These are phyloP conservation scores for Trichopus zeylanicus DNA, from an alignment of 116 monocot genomes.

Conservation along the genomic window DNA sequence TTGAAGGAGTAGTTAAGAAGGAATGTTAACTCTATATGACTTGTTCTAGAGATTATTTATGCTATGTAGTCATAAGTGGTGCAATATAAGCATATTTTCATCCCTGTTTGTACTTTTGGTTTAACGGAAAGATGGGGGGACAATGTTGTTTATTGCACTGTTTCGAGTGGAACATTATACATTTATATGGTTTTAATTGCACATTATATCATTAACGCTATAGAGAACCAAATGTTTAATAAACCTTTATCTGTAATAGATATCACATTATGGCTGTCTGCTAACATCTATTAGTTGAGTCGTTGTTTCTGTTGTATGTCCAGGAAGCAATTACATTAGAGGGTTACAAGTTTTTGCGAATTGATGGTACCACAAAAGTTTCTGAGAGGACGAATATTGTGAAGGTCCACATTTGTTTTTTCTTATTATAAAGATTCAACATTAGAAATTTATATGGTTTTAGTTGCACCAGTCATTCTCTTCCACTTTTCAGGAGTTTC, in stretches of 20 bases:
- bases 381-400: slow-evolving; percentile 76
- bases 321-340: slow-evolving; percentile 61
- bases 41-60: too few relatives aligned
- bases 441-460: neutral
- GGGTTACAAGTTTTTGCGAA: slow-evolving; percentile 67
- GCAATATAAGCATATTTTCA: too few relatives aligned
- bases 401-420: slow-evolving; percentile 29
- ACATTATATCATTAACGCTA: too few relatives aligned
- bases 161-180: too few relatives aligned
- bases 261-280: neutral
- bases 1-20: too few relatives aligned
- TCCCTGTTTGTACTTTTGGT: too few relatives aligned
- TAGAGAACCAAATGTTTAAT: neutral
- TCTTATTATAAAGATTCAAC: neutral
- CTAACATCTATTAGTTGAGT: slow-evolving; percentile 2
- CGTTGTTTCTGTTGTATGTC: neutral
- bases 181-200: too few relatives aligned
- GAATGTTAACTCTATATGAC: too few relatives aligned
- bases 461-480: neutral
- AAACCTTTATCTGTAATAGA: neutral
- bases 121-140: too few relatives aligned
- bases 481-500: slow-evolving; percentile 61
- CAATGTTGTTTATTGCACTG: too few relatives aligned
- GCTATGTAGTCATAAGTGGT: too few relatives aligned
- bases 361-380: slow-evolving; percentile 97